Conservation (phyloP, 2,329 filamentous ascomycete genomes). For the Trichoderma sp. region DNA sequence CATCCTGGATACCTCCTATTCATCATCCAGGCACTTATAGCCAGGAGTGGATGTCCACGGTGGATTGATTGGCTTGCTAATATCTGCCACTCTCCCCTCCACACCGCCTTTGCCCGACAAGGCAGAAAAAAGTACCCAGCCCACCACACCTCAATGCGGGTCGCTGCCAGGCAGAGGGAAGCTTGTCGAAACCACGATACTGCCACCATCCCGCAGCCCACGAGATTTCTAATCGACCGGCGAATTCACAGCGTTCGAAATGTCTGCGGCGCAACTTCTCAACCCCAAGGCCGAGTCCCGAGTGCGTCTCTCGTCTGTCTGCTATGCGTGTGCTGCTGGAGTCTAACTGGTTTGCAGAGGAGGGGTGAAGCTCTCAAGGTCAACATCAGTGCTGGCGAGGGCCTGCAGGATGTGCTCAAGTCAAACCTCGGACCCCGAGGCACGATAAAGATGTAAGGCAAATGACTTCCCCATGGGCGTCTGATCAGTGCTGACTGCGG, state of each 20-base stretch:
- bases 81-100: constrained; percentile 24
- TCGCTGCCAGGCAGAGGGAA: constrained; percentile 29
- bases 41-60: constrained; percentile 1
- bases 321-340: neutral
- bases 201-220: constrained; percentile 32
- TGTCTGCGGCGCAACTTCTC: constrained; percentile 97
- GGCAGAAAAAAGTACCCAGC: constrained; percentile 32
- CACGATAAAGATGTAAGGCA: constrained; percentile 86
- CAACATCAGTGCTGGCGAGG: constrained; percentile 96
- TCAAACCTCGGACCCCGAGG: constrained; percentile 93
- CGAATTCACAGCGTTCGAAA: constrained; percentile 46
- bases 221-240: constrained; percentile 19
- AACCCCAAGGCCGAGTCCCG: constrained; percentile 99
- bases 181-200: constrained; percentile 32
- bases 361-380: constrained; percentile 95
- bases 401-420: constrained; percentile 89
- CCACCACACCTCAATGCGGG: constrained; percentile 30
- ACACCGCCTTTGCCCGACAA: constrained; percentile 39
- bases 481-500: constrained; percentile 4
- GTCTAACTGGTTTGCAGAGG: constrained; percentile 59
- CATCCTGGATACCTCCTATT: neutral
- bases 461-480: neutral
- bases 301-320: constrained; percentile 57
- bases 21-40: neutral
- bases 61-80: constrained; percentile 4